Percentiles rank a stretch among this genome's conserved stretches.
Conservation (phyloP, 306 rosid species). For the Mimosa pudica region DNA sequence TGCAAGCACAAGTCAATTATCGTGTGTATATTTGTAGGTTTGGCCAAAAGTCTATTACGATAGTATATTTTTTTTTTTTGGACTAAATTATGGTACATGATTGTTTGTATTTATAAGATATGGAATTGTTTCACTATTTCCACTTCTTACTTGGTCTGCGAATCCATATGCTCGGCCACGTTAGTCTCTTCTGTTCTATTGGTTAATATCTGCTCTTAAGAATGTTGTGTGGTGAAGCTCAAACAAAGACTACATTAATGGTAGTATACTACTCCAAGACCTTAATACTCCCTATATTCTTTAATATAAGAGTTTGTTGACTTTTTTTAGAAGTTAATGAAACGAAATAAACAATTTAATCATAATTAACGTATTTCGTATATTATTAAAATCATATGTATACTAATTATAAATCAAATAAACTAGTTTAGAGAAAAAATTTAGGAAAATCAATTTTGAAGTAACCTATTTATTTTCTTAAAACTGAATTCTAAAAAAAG, state of each 20-base stretch:
- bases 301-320: too few relatives aligned
- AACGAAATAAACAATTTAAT: too few relatives aligned
- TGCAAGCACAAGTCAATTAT: conserved; percentile 20
- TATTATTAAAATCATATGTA: too few relatives aligned
- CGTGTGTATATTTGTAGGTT: not conserved
- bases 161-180: not conserved
- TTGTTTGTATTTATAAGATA: not conserved
- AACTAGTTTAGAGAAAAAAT: too few relatives aligned
- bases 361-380: too few relatives aligned
- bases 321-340: too few relatives aligned
- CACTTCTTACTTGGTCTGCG: not conserved
- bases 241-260: not conserved
- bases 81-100: not conserved
- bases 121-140: not conserved
- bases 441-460: too few relatives aligned
- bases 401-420: too few relatives aligned
- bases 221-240: not conserved
- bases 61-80: too few relatives aligned
- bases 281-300: too few relatives aligned
- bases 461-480: too few relatives aligned
- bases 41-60: not conserved
- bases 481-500: too few relatives aligned
- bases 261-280: not conserved
- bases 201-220: not conserved
- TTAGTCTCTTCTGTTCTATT: not conserved